Conservation (phyloP, 805 yeast genomes). For the Saccharomyces kudriavzevii region DNA sequence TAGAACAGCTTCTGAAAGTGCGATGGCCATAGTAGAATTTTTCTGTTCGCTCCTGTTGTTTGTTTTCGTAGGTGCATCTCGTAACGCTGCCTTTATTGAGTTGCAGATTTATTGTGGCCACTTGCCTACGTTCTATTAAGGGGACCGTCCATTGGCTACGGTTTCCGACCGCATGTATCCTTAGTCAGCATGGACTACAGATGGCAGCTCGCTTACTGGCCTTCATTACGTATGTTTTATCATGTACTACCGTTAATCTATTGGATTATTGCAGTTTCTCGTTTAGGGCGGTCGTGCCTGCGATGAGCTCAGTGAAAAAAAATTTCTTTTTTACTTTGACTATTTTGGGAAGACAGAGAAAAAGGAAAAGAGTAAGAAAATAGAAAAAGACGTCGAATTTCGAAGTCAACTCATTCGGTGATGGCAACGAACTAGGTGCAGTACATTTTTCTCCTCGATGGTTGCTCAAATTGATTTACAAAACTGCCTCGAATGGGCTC, state of each 20-base stretch:
- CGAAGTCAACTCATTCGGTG: too few relatives aligned
- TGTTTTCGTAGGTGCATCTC: not conserved
- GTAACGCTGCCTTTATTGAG: too few relatives aligned
- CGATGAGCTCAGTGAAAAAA: not conserved
- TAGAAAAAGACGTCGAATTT: not conserved
- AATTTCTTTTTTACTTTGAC: not conserved
- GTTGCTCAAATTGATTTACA: slow-evolving; percentile 8
- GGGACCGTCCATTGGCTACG: not conserved
- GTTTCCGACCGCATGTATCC: not conserved
- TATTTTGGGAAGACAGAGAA: not conserved
- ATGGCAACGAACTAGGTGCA: not conserved
- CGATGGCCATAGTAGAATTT: not conserved
- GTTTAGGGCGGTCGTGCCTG: not conserved
- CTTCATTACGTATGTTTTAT: not conserved
- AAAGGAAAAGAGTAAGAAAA: not conserved
- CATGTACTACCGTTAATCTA: not conserved
- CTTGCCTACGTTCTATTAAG: not conserved
- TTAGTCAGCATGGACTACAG: not conserved
- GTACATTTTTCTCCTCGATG: slow-evolving; percentile 1
- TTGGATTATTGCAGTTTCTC: not conserved
- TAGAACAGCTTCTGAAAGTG: not conserved
- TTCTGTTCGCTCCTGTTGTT: not conserved
- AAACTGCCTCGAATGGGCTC: slow-evolving; percentile 33
- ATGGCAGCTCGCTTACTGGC: not conserved
- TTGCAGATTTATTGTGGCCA: not conserved